Evolutionary conservation across 805 yeast species (phyloP), one percentile per base, ranked within the genome.

Genomic region (Kazachstania taianensis): DNA sequence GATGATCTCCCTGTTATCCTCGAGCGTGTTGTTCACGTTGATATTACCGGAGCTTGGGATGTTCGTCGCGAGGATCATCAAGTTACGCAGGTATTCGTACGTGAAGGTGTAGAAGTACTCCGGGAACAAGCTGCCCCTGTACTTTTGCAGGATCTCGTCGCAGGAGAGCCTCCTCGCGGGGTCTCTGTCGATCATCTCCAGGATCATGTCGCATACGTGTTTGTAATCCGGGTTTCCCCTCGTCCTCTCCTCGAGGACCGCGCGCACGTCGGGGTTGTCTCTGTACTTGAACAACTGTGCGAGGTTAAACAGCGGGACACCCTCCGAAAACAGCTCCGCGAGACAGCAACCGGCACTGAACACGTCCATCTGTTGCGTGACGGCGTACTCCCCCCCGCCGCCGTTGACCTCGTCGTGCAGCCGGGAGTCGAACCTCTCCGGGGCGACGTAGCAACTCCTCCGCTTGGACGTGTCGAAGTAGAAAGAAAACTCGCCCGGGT

Each of bases 401-500:
- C n/a, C n/a, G 20, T 42, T 40, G 5, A 32, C 16, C 4, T 32
- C 25, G 7, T 37, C 35, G 15, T 44, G 42, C 24, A 39, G 39
- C 20, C 51, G 47, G 5, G 49, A 47, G 41, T 50, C 57, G 49
- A 92, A 89, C 44, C 98, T 64, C 54, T 92, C 98, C 0, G 98
- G 98, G 0, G 98, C 97, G 29, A 92, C 57, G 56, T 89, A 89
- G 57, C 98, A 92, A 2, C 75, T 72, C 48, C 95, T 69, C 44
- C 96, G 67, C 52, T 75, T 83, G 2, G 94, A 81, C 3, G 89
- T 83, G 59, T 92, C 97, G 53, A 87, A 92, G 57, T 79, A 92
- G 52, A 89, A 92, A 1, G 92, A 76, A 49, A 82, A 92, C 42
- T 81, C 89, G 9, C 87, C 81, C 0, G 97, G 96, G 50, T 92